Conservation (phyloP, 257 asterid genomes). For the Avicennia marina region DNA sequence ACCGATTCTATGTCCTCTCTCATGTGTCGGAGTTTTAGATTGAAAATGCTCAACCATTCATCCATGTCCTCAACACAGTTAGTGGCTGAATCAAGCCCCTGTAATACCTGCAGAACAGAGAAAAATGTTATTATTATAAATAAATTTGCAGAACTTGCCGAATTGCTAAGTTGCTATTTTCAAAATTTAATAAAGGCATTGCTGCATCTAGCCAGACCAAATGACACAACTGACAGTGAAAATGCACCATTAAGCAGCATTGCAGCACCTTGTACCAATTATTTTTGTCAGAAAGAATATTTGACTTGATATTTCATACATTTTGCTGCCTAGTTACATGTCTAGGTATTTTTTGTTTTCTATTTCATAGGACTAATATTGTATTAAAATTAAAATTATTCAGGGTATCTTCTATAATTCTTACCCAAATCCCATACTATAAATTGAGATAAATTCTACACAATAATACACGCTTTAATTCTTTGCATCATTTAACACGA, state of each 20-base stretch:
- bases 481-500: no score
- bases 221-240: background rate
- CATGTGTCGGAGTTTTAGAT: slow-evolving; percentile 93
- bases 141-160: slow-evolving; percentile 2
- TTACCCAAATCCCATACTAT: no score
- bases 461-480: no score
- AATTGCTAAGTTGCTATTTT: background rate
- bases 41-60: slow-evolving; percentile 94
- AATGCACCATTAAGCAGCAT: slow-evolving; percentile 8
- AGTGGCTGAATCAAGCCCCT: slow-evolving; percentile 80
- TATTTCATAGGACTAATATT: no score
- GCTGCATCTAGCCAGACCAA: slow-evolving; percentile 1
- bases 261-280: slow-evolving; percentile 1
- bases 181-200: background rate
- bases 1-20: slow-evolving; percentile 99
- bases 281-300: no score
- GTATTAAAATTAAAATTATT: no score
- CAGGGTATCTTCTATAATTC: no score
- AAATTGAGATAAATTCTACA: no score
- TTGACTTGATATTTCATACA: no score
- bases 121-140: slow-evolving; percentile 16
- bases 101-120: slow-evolving; percentile 58
- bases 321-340: no score
- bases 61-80: slow-evolving; percentile 98
- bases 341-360: no score